These are phyloP conservation scores for Eucalyptus camaldulensis DNA, from an alignment of 345 rosid species.

Conservation along the genomic window DNA sequence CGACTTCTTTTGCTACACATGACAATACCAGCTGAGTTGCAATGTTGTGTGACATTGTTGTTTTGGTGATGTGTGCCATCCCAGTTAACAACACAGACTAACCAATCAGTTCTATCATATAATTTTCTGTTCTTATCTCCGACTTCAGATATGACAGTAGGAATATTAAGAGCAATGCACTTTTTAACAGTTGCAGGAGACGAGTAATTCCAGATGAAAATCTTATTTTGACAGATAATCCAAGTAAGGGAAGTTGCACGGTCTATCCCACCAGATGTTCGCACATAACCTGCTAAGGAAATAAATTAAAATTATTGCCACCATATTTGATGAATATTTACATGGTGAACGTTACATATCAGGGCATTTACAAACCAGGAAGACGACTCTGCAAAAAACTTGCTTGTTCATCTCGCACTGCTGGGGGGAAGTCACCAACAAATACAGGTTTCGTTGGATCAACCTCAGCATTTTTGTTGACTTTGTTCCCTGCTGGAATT, in stretches of 20 bases:
- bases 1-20: slow-evolving; percentile 53
- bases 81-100: slow-evolving; percentile 63
- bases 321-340: background rate
- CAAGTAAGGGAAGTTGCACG: slow-evolving; percentile 60
- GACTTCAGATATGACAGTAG: slow-evolving; percentile 19
- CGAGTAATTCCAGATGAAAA: slow-evolving; percentile 72
- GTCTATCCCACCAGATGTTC: slow-evolving; percentile 77
- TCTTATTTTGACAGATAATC: slow-evolving; percentile 54
- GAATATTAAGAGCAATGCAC: slow-evolving; percentile 54
- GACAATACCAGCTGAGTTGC: slow-evolving; percentile 38
- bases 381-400: slow-evolving; percentile 23
- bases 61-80: slow-evolving; percentile 13
- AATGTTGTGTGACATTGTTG: slow-evolving; percentile 16
- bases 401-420: slow-evolving; percentile 59
- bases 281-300: slow-evolving; percentile 33
- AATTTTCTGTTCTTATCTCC: slow-evolving; percentile 10
- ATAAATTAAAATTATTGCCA: background rate
- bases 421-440: slow-evolving; percentile 80
- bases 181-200: slow-evolving; percentile 32
- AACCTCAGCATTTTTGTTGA: slow-evolving; percentile 25
- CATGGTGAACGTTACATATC: background rate
- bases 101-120: slow-evolving; percentile 36
- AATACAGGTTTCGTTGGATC: slow-evolving; percentile 77
- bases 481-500: slow-evolving; percentile 32
- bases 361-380: slow-evolving; percentile 38